Evolutionary conservation across 2,329 filamentous ascomycete genomes (phyloP).

Genomic region (Periconia macrospinosa): DNA sequence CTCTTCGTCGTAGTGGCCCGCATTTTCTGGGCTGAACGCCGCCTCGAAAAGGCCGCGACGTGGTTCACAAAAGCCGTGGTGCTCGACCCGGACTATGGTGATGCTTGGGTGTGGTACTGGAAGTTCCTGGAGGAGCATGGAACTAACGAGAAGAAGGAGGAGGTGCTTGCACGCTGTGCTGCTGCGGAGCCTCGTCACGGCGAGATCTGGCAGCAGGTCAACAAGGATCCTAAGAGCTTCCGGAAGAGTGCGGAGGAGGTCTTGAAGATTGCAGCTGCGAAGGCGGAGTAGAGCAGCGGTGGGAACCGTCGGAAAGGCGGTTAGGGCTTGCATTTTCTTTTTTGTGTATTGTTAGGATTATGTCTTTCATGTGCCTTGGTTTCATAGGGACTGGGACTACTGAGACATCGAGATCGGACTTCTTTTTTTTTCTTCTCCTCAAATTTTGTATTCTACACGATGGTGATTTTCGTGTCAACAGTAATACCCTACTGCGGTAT

Average conservation of each 20-base stretch:
- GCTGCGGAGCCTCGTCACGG: slow-evolving; percentile 88
- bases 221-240: slow-evolving; percentile 84
- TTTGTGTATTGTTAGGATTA: neutral
- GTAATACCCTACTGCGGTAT: no score
- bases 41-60: slow-evolving; percentile 88
- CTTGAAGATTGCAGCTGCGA: slow-evolving; percentile 72
- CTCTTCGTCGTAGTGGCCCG: slow-evolving; percentile 90
- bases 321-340: neutral
- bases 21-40: slow-evolving; percentile 93
- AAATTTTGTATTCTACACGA: no score
- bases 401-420: no score
- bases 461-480: no score
- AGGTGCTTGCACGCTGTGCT: slow-evolving; percentile 79
- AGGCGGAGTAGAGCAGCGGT: slow-evolving; percentile 45
- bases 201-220: slow-evolving; percentile 84
- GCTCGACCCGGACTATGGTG: slow-evolving; percentile 81
- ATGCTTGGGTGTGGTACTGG: slow-evolving; percentile 98
- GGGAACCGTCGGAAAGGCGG: neutral
- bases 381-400: no score
- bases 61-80: slow-evolving; percentile 98
- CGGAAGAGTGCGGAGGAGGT: slow-evolving; percentile 76
- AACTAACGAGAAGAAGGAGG: slow-evolving; percentile 86
- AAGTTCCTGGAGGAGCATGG: slow-evolving; percentile 92
- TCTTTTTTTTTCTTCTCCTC: no score
- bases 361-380: no score